Base-by-base conservation (phyloP, 2,329 filamentous ascomycete species). In the Epichloe sp. region DNA sequence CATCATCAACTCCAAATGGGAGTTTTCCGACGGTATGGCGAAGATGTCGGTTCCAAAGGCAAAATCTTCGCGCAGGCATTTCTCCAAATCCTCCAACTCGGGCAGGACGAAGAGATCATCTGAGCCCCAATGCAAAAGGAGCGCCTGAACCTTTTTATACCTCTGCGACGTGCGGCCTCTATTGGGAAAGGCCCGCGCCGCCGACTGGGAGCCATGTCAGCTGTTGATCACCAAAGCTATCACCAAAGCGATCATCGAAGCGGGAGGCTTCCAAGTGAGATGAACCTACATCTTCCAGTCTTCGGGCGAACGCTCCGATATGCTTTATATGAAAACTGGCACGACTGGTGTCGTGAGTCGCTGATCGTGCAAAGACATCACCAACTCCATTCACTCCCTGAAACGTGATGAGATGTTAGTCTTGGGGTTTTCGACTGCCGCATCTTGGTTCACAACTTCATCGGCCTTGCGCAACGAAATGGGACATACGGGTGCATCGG, bases 71-170 rank as follows among this genome's bases (percentile, higher is more conserved):
- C 71, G 71, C 37, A 80, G 61, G 57, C 75, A 78, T 53, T 72
- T 72, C 54, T 78, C 74, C 40, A 80, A 62, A 52, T 79, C 74
- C 55, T 80, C 74, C 17, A 81, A 63, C 60, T 80, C 78, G 2
- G 76, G 75, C 14, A 79, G 65, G 15, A 80, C 77, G 56, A 80
- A 78, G 8, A 80, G 63, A 52, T 80, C 77, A 55, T 80, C 77
- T 2, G 69, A 75, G 46, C 71, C 73, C 78, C 78, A 80, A 60
- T 80, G 75, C 23, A 80, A 63, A 40, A 80, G 65, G 17, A 80
- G 65, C 3, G 71, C 71, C 51, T 77, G 71, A 3, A 80, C 77
- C 49, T 76, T 77, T 53, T 67, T 71, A 62, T 80, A 81, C 51
- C 77, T 69, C 56, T 77, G 76, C 10, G 73, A 72, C 6, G 71